phyloP scores from a whole-genome alignment of 129 eudicot species.

The Logfia minima region DNA sequence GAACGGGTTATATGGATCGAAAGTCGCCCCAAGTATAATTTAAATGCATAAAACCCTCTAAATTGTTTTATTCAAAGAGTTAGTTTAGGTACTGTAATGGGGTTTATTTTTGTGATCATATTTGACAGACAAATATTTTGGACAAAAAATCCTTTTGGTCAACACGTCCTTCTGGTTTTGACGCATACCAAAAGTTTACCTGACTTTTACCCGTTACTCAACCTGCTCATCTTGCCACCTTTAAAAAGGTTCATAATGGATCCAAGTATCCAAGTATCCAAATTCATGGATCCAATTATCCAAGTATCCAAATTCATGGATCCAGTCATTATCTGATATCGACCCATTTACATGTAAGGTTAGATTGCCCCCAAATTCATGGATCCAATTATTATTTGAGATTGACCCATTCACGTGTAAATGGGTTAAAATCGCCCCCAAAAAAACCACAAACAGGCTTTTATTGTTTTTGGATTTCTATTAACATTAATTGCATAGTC shows the following conservation, averaged over 20 bases:
- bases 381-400: too few species aligned
- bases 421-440: not conserved
- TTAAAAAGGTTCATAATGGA: not conserved
- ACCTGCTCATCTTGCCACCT: not conserved
- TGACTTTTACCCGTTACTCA: too few species aligned
- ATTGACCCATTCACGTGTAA: not conserved
- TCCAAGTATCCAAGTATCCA: not conserved
- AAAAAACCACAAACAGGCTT: not conserved
- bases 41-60: not conserved
- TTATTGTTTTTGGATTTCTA: not conserved
- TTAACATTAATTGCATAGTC: not conserved
- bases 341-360: not conserved
- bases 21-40: too few species aligned
- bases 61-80: too few species aligned
- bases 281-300: too few species aligned
- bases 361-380: not conserved
- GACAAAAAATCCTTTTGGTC: not conserved
- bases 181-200: not conserved
- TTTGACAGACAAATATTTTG: not conserved
- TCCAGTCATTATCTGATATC: too few species aligned
- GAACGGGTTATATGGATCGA: too few species aligned
- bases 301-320: not conserved
- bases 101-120: not conserved
- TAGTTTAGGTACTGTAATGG: too few species aligned
- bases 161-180: not conserved